A percentile compares a stretch with the other conserved stretches of the same genome.
Evolutionary conservation across 768 basidiomycete species (phyloP).

Genomic region (Crassisporium funariophilum): DNA sequence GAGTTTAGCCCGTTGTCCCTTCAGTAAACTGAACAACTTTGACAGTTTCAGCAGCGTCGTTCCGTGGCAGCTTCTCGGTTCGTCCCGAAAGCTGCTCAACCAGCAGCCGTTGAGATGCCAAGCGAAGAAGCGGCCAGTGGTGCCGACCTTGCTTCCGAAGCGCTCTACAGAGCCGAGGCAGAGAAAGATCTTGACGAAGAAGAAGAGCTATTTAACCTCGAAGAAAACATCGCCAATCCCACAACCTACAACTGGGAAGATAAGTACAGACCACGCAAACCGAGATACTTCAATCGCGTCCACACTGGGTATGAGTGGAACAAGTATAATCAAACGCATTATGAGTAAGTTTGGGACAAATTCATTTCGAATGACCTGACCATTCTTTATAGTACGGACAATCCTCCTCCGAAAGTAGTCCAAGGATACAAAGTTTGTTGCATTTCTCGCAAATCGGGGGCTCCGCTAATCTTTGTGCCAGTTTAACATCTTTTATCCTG

Average conservation of each 20-base stretch:
- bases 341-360: constrained; percentile 90
- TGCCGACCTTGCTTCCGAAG: constrained; percentile 84
- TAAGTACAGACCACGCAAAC: constrained; percentile 96
- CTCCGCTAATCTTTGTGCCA: constrained; percentile 25
- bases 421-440: constrained; percentile 89
- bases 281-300: constrained; percentile 97
- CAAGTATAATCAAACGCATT: constrained; percentile 99
- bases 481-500: constrained; percentile 99
- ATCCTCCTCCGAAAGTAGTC: constrained; percentile 98
- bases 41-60: constrained; percentile 77
- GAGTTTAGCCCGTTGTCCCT: constrained; percentile 2
- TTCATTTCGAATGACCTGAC: constrained; percentile 6
- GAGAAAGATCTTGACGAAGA: constrained; percentile 94
- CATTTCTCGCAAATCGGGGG: neutral
- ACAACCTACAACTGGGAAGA: constrained; percentile 98
- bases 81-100: constrained; percentile 74
- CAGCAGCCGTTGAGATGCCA: constrained; percentile 55
- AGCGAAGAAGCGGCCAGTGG: constrained; percentile 60
- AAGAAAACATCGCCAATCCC: constrained; percentile 83
- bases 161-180: constrained; percentile 87
- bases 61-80: constrained; percentile 84
- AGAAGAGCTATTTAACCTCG: constrained; percentile 93
- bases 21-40: constrained; percentile 6
- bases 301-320: constrained; percentile 99
- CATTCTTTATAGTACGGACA: constrained; percentile 73